Conservation (phyloP, 306 rosid genomes). For the Citrullus mucosospermus region DNA sequence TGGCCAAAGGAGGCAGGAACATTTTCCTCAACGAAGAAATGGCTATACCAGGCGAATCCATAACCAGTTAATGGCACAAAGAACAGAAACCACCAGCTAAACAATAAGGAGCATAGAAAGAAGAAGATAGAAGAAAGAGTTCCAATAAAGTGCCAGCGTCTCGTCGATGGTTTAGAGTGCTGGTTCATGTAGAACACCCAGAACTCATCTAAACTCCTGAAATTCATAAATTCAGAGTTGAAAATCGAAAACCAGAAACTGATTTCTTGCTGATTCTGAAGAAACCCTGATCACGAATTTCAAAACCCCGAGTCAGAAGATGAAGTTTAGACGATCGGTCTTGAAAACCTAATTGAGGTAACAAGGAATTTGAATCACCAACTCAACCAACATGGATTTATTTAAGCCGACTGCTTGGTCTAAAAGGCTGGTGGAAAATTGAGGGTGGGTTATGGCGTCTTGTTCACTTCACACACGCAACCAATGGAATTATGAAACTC, state of each 20-base stretch:
- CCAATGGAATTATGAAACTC: background rate
- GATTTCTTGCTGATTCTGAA: background rate
- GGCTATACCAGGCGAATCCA: constrained; percentile 96
- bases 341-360: background rate
- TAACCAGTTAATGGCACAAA: constrained; percentile 69
- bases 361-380: background rate
- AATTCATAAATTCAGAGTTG: constrained; percentile 42
- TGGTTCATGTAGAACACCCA: constrained; percentile 87
- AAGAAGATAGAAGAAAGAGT: constrained; percentile 47
- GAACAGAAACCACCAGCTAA: constrained; percentile 75
- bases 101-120: constrained; percentile 40
- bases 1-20: constrained; percentile 80
- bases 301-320: background rate
- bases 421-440: background rate
- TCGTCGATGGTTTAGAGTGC: constrained; percentile 76
- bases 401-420: background rate
- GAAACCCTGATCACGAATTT: background rate
- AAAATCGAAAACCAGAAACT: background rate
- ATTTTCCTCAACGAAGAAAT: constrained; percentile 82
- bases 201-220: constrained; percentile 88
- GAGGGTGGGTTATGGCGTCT: background rate
- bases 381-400: background rate
- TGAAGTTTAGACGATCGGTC: background rate
- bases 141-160: constrained; percentile 90
- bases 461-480: background rate